Evolutionary conservation across 108 stramenopile genomes (phyloP).

Genomic region (Nannochloropsis oceanica): DNA sequence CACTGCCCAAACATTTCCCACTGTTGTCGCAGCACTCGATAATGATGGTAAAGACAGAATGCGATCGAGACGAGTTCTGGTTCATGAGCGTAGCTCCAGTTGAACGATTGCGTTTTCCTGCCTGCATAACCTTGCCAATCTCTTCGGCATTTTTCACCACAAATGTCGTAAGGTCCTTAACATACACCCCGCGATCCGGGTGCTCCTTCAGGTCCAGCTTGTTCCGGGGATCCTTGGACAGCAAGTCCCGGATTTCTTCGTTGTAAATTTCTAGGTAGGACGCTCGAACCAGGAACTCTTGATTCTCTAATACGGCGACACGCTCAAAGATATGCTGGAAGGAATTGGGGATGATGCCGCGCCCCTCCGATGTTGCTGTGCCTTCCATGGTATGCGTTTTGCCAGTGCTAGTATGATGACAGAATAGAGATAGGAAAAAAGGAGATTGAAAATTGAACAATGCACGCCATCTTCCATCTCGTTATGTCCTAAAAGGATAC

Average conservation of each 20-base stretch:
- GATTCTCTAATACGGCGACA: conserved; percentile 42
- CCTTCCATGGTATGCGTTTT: conserved; percentile 89
- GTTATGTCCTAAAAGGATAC: neutral
- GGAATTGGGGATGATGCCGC: conserved; percentile 88
- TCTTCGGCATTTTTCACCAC: conserved; percentile 59
- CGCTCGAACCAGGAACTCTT: conserved; percentile 75
- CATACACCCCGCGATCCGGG: conserved; percentile 64
- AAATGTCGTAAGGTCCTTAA: conserved; percentile 56
- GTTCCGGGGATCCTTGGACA: conserved; percentile 49
- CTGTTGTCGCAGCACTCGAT: conserved; percentile 54
- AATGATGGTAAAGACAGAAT: conserved; percentile 66
- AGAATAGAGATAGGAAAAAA: neutral
- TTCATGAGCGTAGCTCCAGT: conserved; percentile 84
- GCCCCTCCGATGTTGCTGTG: conserved; percentile 47
- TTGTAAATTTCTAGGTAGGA: conserved; percentile 97
- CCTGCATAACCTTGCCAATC: conserved; percentile 62
- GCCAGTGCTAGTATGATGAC: conserved; percentile 26
- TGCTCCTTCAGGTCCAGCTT: conserved; percentile 55
- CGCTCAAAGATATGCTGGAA: conserved; percentile 73
- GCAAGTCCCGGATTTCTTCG: conserved; percentile 90
- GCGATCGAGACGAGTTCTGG: conserved; percentile 62
- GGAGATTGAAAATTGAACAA: neutral
- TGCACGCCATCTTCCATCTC: neutral
- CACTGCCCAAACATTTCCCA: conserved; percentile 27
- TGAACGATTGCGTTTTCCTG: conserved; percentile 63